Evolutionary conservation across 2,329 filamentous ascomycete species (phyloP).

Genomic region (Xylaria polymorpha): DNA sequence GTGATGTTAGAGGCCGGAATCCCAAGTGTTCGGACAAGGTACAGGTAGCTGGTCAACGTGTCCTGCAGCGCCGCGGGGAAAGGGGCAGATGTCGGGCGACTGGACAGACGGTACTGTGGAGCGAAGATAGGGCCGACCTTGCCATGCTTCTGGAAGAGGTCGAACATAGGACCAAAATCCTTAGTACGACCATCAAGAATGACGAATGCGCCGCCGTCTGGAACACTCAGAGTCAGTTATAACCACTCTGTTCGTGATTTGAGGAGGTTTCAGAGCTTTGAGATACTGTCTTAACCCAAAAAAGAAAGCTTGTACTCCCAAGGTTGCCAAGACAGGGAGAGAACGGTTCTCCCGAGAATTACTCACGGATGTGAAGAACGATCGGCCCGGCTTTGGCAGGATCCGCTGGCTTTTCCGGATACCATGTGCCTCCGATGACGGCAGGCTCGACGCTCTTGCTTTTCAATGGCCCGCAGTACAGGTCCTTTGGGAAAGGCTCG

Average conservation of each 20-base stretch:
- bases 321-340: too few relatives aligned
- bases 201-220: constrained; percentile 46
- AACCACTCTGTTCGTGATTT: too few relatives aligned
- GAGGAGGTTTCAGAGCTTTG: too few relatives aligned
- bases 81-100: constrained; percentile 52
- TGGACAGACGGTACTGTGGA: constrained; percentile 61
- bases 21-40: constrained; percentile 52
- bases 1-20: constrained; percentile 56
- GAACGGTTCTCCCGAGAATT: too few relatives aligned
- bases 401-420: constrained; percentile 35
- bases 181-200: constrained; percentile 40
- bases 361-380: constrained; percentile 42
- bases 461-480: constrained; percentile 44
- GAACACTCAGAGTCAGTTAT: too few relatives aligned
- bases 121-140: constrained; percentile 55
- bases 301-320: too few relatives aligned
- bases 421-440: constrained; percentile 50
- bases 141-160: constrained; percentile 52
- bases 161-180: constrained; percentile 22
- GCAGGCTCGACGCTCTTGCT: constrained; percentile 38
- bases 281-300: too few relatives aligned
- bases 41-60: constrained; percentile 57
- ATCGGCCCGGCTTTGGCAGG: constrained; percentile 28
- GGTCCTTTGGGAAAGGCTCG: constrained; percentile 34
- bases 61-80: constrained; percentile 66